Conservation (phyloP, 306 rosid species). For the Castanea mollissima region DNA sequence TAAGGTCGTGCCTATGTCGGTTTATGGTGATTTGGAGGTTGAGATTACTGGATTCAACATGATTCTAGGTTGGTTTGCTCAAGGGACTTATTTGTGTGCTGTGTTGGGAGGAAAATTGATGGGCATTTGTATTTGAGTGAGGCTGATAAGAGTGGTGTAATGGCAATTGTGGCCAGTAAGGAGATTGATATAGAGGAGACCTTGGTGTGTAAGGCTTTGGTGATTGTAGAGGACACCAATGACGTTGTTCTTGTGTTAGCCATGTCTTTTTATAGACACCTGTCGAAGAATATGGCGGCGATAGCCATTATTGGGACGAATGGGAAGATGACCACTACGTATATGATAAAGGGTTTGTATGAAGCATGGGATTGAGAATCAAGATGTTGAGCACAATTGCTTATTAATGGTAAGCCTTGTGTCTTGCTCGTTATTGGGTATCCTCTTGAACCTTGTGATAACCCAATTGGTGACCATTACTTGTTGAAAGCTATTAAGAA, state of each 20-base stretch:
- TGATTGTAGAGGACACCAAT: conserved; percentile 86
- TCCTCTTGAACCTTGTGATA: too few relatives aligned
- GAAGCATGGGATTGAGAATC: conserved; percentile 88
- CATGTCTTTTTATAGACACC: conserved; percentile 74
- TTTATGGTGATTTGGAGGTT: conserved; percentile 76
- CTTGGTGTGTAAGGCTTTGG: conserved; percentile 86
- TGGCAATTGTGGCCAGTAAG: conserved; percentile 87
- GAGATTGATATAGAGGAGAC: conserved; percentile 89
- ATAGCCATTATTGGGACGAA: conserved; percentile 77
- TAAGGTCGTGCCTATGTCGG: conserved; percentile 84
- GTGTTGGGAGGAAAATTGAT: conserved; percentile 63
- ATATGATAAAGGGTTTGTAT: conserved; percentile 82
- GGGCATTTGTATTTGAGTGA: conserved; percentile 73
- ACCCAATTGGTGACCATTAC: too few relatives aligned
- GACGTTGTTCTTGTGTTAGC: conserved; percentile 68
- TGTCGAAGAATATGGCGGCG: conserved; percentile 79
- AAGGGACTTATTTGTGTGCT: conserved; percentile 80
- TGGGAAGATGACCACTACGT: conserved; percentile 77
- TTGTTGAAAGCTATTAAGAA: too few relatives aligned
- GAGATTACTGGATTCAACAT: conserved; percentile 87
- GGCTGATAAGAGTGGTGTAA: conserved; percentile 93
- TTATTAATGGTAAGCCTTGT: conserved; percentile 20
- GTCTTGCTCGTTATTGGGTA: too few relatives aligned
- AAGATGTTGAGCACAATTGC: conserved; percentile 84
- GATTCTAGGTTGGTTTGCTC: conserved; percentile 69